These are phyloP conservation scores for Argentina anserina DNA, from an alignment of 306 rosid species.

Conservation along the genomic window DNA sequence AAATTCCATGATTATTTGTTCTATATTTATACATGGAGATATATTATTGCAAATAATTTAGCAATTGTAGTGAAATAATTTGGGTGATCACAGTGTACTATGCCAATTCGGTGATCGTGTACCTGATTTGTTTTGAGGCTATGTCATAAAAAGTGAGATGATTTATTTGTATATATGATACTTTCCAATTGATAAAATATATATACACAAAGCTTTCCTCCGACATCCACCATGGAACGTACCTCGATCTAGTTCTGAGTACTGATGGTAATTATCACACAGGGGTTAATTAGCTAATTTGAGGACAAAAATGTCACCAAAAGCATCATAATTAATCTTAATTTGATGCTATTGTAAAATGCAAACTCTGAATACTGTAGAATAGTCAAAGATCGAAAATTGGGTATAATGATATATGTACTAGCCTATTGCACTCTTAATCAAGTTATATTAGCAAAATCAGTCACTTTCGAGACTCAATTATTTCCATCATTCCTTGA, in stretches of 20 bases:
- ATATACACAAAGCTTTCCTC: no score
- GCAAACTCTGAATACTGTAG: no score
- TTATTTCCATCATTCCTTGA: conserved; percentile 19
- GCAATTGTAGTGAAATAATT: not conserved
- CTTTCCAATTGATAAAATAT: not conserved
- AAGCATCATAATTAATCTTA: not conserved
- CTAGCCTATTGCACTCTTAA: not conserved
- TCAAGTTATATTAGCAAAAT: conserved; percentile 2
- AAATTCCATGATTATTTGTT: not conserved
- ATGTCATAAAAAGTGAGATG: not conserved
- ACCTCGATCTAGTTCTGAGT: no score
- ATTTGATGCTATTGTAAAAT: not conserved
- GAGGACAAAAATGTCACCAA: not conserved
- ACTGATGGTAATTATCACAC: no score
- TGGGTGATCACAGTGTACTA: not conserved
- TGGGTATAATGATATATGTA: not conserved
- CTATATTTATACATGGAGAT: not conserved
- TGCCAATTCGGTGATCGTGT: not conserved
- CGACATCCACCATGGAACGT: no score
- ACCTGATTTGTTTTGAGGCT: not conserved
- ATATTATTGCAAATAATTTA: not conserved
- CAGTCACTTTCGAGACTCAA: conserved; percentile 23
- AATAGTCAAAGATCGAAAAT: not conserved
- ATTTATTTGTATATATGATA: not conserved
- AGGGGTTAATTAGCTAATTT: no score